Base-by-base conservation (phyloP, 805 yeast species). In the Gaillardinia entomophila region DNA sequence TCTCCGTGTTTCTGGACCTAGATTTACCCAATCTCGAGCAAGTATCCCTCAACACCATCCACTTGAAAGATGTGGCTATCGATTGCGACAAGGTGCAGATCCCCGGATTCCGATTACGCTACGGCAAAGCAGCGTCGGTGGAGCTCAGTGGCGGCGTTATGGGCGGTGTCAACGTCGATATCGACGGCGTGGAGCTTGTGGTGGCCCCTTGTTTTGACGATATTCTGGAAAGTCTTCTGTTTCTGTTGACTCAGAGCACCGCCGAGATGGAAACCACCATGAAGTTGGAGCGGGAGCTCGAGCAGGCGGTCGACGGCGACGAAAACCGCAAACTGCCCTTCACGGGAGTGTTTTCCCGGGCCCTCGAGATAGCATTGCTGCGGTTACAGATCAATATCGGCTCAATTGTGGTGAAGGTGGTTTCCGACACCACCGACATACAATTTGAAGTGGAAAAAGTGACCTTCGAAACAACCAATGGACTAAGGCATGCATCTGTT, bases 1-100 rank as follows among this genome's bases (percentile, higher is more conserved):
- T 88, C 27, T 77, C 89, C 12, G 60, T 89, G 26, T 85, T 89
- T 49, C 82, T 95, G 1, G 83, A 81, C 43, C 73, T 88, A 15
- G 94, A 88, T 53, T 64, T 87, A 13, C 82, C 87, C 13, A 82
- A 87, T 49, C 55, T 89, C 33, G 92, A 87, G 38, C 66, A 65
- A 48, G 87, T 89, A 0, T 79, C 94, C 4, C 60, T 85, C 62
- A 54, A 71, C 69, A 53, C 66, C 62, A 36, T 68, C 73, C 55
- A 58, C 10, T 49, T 66, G 12, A 69, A 73, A 28, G 80, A 85
- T 52, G 74, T 89, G 7, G 69, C 77, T 30, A 57, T 89, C 18
- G 90, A 83, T 49, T 77, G 86, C 0, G 86, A 81, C 19, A 81
- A 78, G 36, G 64, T 86, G 27, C 66, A 68, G 37, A 48, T 82